Percentiles rank a stretch among this genome's conserved stretches.
phyloP scores from a whole-genome alignment of 805 yeast species.

The Candida ortonii region DNA sequence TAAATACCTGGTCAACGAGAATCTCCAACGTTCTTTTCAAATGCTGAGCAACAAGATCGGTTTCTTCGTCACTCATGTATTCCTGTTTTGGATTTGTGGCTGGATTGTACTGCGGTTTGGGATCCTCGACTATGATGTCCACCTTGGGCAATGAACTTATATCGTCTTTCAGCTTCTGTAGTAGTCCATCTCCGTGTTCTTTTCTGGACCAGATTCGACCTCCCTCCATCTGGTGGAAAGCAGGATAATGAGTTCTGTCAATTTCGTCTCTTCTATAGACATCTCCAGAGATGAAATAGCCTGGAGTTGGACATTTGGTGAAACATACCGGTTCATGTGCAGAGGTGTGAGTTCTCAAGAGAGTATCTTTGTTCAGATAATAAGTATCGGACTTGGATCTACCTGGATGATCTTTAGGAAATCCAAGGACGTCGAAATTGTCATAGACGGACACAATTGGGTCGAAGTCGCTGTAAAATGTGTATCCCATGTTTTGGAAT shows the following conservation, averaged over 20 bases:
- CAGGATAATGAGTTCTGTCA: slow-evolving; percentile 95
- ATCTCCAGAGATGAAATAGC: slow-evolving; percentile 91
- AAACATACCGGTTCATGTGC: slow-evolving; percentile 95
- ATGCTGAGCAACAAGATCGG: slow-evolving; percentile 67
- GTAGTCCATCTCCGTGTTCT: slow-evolving; percentile 35
- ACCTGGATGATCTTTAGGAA: slow-evolving; percentile 91
- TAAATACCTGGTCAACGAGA: slow-evolving; percentile 78
- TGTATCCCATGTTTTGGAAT: slow-evolving; percentile 64
- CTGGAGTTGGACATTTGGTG: slow-evolving; percentile 62
- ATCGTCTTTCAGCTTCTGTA: slow-evolving; percentile 51
- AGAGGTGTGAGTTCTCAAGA: slow-evolving; percentile 91
- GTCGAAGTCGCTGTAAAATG: slow-evolving; percentile 73
- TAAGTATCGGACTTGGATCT: slow-evolving; percentile 91
- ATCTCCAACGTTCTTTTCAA: slow-evolving; percentile 83
- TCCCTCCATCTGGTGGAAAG: slow-evolving; percentile 97
- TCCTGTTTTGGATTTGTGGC: slow-evolving; percentile 76
- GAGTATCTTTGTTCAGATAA: slow-evolving; percentile 68
- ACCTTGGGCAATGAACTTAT: slow-evolving; percentile 63
- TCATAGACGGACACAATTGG: slow-evolving; percentile 82
- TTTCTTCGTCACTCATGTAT: slow-evolving; percentile 68
- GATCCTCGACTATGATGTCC: slow-evolving; percentile 75
- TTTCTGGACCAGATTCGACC: slow-evolving; percentile 77
- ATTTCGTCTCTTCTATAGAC: slow-evolving; percentile 95
- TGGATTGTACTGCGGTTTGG: slow-evolving; percentile 49
- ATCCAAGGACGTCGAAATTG: slow-evolving; percentile 89